phyloP scores from a whole-genome alignment of 2,329 filamentous ascomycete species.

The Sporothrix brunneoviolacea region DNA sequence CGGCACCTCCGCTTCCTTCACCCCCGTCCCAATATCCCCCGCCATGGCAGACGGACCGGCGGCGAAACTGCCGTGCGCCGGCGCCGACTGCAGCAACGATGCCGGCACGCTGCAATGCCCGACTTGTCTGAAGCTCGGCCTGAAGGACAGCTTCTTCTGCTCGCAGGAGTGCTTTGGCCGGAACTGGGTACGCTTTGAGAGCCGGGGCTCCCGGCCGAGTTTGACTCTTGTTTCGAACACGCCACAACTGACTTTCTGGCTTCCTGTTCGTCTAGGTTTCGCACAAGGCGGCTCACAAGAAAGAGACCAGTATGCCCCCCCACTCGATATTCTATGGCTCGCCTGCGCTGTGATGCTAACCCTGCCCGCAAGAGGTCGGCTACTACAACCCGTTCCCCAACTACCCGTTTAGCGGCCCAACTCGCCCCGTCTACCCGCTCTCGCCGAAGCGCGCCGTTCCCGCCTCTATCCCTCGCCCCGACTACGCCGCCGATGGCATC shows the following conservation, averaged over 20 bases:
- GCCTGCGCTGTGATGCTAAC: neutral
- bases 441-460: conserved; percentile 68
- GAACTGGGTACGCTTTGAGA: conserved; percentile 66
- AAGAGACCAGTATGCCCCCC: conserved; percentile 55
- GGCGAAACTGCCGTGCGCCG: conserved; percentile 65
- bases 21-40: neutral
- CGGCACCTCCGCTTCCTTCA: too few relatives aligned
- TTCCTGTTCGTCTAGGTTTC: conserved; percentile 52
- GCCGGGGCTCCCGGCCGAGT: neutral
- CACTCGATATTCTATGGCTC: neutral
- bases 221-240: neutral
- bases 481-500: conserved; percentile 82
- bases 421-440: conserved; percentile 83
- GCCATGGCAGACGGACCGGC: conserved; percentile 45
- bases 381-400: conserved; percentile 88
- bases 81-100: conserved; percentile 78
- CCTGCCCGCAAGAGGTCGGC: conserved; percentile 59
- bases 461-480: conserved; percentile 72
- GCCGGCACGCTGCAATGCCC: conserved; percentile 86
- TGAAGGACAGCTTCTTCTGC: conserved; percentile 91
- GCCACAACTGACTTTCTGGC: neutral
- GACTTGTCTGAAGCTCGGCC: conserved; percentile 83
- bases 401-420: conserved; percentile 71
- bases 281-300: conserved; percentile 81
- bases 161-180: conserved; percentile 98